Percentiles rank a stretch among this genome's conserved stretches.
phyloP scores from a whole-genome alignment of 75 land plant species.

The Adiantum capillusveneris region DNA sequence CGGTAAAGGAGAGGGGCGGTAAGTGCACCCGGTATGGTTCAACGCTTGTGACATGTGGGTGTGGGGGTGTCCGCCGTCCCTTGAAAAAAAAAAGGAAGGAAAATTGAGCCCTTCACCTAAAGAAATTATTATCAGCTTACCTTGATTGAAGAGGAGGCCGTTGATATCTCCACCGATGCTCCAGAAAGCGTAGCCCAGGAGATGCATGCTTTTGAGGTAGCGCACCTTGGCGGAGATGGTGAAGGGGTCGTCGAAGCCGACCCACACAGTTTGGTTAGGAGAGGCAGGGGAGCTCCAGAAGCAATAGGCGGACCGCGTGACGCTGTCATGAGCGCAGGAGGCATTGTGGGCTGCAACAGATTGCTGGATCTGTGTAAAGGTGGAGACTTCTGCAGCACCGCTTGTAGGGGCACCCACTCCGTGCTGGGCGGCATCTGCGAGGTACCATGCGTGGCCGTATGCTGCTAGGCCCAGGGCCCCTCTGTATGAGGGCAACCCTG shows the following conservation, averaged over 20 bases:
- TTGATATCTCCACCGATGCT: conserved; percentile 1
- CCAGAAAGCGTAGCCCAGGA: conserved; percentile 12
- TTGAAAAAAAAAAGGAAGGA: too few species aligned
- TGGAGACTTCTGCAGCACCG: conserved; percentile 13
- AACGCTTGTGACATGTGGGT: too few species aligned
- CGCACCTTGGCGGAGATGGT: conserved; percentile 8
- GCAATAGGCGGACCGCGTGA: not conserved
- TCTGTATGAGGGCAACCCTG: conserved; percentile 37
- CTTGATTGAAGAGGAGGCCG: conserved; percentile 8
- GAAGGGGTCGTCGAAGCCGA: conserved; percentile 5
- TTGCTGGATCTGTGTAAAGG: not conserved
- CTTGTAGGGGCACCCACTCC: conserved; percentile 53
- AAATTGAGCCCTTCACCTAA: too few species aligned
- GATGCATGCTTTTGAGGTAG: conserved; percentile 6
- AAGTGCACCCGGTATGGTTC: too few species aligned
- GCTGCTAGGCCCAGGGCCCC: conserved; percentile 55
- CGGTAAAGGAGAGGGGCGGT: too few species aligned
- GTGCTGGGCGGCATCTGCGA: conserved; percentile 18
- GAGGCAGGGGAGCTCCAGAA: not conserved
- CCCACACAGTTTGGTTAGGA: not conserved
- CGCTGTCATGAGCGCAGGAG: not conserved
- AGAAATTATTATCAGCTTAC: too few species aligned
- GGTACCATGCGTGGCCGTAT: conserved; percentile 58
- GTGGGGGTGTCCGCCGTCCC: too few species aligned
- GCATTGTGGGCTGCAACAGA: not conserved